A percentile compares a stretch with the other conserved stretches of the same genome.
phyloP scores from a whole-genome alignment of 495 filamentous ascomycete species.

The Aspergillus nanangensis region DNA sequence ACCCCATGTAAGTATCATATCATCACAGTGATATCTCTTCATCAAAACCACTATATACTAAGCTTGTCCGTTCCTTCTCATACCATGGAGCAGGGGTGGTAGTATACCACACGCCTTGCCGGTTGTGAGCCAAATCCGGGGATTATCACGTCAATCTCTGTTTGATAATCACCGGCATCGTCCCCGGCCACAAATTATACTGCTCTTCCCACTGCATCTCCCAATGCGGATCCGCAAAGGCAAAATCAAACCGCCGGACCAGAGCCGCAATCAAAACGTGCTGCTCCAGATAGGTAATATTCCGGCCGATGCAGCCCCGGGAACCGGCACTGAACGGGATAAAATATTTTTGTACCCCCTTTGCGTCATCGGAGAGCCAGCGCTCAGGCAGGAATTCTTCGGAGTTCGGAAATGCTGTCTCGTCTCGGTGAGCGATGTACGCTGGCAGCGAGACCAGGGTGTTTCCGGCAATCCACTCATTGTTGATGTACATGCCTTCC shows the following conservation, averaged over 20 bases:
- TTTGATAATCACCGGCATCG: conserved; percentile 21
- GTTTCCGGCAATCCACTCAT: conserved; percentile 19
- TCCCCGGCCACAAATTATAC: conserved; percentile 11
- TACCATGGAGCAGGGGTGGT: no score
- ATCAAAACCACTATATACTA: no score
- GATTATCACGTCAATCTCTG: no score
- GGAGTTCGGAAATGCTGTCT: conserved; percentile 11
- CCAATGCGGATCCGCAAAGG: conserved; percentile 17
- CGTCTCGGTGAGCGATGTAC: conserved; percentile 14
- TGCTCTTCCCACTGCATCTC: conserved; percentile 13
- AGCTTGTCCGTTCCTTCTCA: no score
- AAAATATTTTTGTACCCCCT: conserved; percentile 10
- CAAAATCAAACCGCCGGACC: conserved; percentile 28
- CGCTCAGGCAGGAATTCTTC: conserved; percentile 16
- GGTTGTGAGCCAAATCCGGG: no score
- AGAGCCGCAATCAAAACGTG: conserved; percentile 22
- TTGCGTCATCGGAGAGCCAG: conserved; percentile 14
- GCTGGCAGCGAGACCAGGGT: conserved; percentile 11
- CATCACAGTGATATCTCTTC: no score
- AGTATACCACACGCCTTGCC: no score
- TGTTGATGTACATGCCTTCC: conserved; percentile 21
- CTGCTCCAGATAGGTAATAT: conserved; percentile 30
- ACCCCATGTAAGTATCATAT: no score
- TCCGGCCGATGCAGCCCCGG: conserved; percentile 32
- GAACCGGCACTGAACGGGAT: conserved; percentile 28